Conservation (phyloP, 2,329 filamentous ascomycete genomes). For the Paecilomyces fulvus region DNA sequence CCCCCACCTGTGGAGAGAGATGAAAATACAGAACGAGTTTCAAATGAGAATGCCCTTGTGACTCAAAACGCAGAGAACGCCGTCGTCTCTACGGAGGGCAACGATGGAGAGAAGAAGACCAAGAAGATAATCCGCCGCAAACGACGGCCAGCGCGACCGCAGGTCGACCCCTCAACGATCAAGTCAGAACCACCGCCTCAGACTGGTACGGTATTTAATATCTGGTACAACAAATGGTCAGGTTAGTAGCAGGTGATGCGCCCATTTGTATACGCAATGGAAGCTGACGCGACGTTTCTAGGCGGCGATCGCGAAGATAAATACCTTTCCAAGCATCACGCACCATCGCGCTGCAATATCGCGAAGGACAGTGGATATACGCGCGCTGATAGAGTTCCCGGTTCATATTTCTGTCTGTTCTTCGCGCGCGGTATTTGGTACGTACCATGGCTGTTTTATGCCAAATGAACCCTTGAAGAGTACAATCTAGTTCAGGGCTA, state of each 20-base stretch:
- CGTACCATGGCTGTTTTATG: slow-evolving; percentile 5
- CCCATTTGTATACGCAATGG: neutral
- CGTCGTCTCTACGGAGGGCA: slow-evolving; percentile 22
- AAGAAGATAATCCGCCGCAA: slow-evolving; percentile 93
- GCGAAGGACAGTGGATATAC: slow-evolving; percentile 72
- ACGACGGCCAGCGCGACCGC: slow-evolving; percentile 76
- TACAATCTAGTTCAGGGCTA: neutral
- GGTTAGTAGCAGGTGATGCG: slow-evolving; percentile 25
- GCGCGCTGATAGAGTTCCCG: slow-evolving; percentile 64
- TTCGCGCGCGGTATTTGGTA: slow-evolving; percentile 69
- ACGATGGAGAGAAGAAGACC: slow-evolving; percentile 50
- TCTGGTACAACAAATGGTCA: slow-evolving; percentile 98
- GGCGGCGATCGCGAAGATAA: slow-evolving; percentile 88
- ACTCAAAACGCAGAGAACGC: slow-evolving; percentile 8
- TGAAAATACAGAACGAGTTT: slow-evolving; percentile 5
- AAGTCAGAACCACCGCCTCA: slow-evolving; percentile 80
- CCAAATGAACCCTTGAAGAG: neutral
- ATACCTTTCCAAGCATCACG: slow-evolving; percentile 72
- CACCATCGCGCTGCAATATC: slow-evolving; percentile 79
- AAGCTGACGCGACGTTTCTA: neutral
- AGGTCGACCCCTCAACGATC: slow-evolving; percentile 78
- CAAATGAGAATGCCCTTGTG: slow-evolving; percentile 11
- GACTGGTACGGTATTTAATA: slow-evolving; percentile 93
- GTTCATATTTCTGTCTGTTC: slow-evolving; percentile 86
- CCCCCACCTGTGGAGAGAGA: slow-evolving; percentile 42